These are phyloP conservation scores for Croton laevigatus DNA, from an alignment of 441 rosid genomes.

Conservation along the genomic window DNA sequence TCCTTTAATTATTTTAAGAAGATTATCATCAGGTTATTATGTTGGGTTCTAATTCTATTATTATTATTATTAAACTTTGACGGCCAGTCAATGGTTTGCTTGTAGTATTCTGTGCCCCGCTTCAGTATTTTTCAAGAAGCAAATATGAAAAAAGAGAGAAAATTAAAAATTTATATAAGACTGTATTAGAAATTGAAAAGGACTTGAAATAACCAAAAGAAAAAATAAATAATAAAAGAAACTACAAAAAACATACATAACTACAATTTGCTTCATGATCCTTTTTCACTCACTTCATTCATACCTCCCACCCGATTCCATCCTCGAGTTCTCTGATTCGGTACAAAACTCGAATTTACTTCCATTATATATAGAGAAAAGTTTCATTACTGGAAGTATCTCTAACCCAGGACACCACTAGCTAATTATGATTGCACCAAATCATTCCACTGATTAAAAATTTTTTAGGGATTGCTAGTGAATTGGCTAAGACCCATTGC, in stretches of 20 bases:
- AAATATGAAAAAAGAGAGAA: not conserved
- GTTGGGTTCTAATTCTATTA: too few relatives aligned
- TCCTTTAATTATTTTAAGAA: too few relatives aligned
- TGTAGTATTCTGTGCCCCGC: conserved; percentile 34
- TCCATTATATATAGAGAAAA: too few relatives aligned
- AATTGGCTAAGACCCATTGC: conserved; percentile 41
- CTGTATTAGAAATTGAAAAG: too few relatives aligned
- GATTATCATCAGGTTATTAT: too few relatives aligned
- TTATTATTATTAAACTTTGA: not conserved
- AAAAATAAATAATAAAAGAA: conserved; percentile 8
- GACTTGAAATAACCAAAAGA: conserved; percentile 35
- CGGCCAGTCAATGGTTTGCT: not conserved
- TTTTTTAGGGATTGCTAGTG: conserved; percentile 28
- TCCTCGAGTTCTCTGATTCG: conserved; percentile 17
- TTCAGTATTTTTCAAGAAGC: not conserved
- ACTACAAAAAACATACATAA: conserved; percentile 37
- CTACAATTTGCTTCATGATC: conserved; percentile 29
- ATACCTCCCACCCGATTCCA: conserved; percentile 8
- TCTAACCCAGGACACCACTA: too few relatives aligned
- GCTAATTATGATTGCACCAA: too few relatives aligned
- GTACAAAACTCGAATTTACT: conserved; percentile 17
- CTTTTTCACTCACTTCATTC: conserved; percentile 34
- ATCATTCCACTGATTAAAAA: too few relatives aligned
- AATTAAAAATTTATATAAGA: not conserved
- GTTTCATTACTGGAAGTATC: too few relatives aligned